Evolutionary conservation across 306 rosid species (phyloP).

Genomic region (Neltuma alba): DNA sequence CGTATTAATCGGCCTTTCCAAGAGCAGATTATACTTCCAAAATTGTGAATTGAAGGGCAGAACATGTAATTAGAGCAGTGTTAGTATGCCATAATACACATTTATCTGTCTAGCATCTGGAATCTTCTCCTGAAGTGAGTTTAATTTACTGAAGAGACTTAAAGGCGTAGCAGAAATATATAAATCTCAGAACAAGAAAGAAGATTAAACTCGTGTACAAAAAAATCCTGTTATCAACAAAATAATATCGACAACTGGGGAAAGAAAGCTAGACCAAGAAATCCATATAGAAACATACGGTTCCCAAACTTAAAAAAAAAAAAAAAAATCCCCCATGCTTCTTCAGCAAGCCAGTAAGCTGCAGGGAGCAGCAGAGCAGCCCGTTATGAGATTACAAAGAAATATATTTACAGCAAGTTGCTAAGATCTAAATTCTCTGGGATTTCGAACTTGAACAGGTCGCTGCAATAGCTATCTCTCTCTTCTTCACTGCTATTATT

Average conservation of each 20-base stretch:
- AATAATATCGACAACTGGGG: constrained; percentile 33
- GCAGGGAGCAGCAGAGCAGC: constrained; percentile 3
- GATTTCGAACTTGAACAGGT: constrained; percentile 66
- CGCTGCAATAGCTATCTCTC: constrained; percentile 62
- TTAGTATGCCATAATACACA: too few relatives aligned
- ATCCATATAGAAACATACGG: background rate
- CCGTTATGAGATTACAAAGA: background rate
- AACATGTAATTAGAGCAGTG: background rate
- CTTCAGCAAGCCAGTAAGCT: background rate
- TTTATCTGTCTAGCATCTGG: too few relatives aligned
- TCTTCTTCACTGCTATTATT: constrained; percentile 60
- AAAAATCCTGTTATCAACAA: constrained; percentile 18
- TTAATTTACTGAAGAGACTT: background rate
- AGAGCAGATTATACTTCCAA: too few relatives aligned
- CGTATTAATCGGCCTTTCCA: too few relatives aligned
- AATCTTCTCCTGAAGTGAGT: background rate
- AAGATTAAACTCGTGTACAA: background rate
- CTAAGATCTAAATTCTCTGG: constrained; percentile 65
- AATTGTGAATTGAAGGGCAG: background rate
- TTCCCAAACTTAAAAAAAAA: background rate
- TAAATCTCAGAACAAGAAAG: background rate
- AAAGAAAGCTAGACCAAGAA: background rate
- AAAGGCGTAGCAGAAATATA: background rate
- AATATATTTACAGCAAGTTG: constrained; percentile 52
- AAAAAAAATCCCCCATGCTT: background rate